phyloP scores from a whole-genome alignment of 192 early-diverging fungal genomes.

The Backusella sp. region DNA sequence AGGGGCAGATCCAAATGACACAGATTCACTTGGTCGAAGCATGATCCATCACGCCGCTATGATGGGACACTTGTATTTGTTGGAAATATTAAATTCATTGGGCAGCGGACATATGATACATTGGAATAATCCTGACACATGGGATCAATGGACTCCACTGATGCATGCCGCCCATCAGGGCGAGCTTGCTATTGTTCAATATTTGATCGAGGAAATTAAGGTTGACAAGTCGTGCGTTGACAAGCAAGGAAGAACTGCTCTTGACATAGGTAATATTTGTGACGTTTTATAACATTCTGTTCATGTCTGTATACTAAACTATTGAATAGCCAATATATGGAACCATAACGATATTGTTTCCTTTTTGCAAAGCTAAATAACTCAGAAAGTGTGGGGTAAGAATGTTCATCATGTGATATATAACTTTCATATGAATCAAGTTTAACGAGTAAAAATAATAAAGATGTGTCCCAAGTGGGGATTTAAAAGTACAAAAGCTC shows the following conservation, averaged over 20 bases:
- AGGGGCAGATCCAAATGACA: constrained; percentile 18
- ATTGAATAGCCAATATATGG: constrained; percentile 20
- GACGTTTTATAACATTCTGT: neutral
- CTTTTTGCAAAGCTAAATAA: constrained; percentile 3
- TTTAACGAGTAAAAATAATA: neutral
- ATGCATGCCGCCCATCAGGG: constrained; percentile 41
- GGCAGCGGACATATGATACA: neutral
- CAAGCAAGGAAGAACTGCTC: constrained; percentile 31
- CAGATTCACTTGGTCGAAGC: constrained; percentile 36
- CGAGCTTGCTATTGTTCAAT: constrained; percentile 18
- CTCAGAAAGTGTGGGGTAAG: constrained; percentile 10
- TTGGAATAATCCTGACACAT: constrained; percentile 32
- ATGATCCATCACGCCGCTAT: constrained; percentile 42
- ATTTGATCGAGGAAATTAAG: constrained; percentile 16
- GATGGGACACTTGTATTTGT: constrained; percentile 25
- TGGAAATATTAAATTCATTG: constrained; percentile 17
- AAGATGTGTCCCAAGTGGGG: neutral
- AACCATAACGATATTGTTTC: neutral
- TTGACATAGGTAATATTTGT: constrained; percentile 32
- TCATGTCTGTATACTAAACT: neutral
- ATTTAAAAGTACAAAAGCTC: neutral
- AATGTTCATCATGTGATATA: constrained; percentile 6
- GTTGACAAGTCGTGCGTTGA: constrained; percentile 22
- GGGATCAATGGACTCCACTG: constrained; percentile 45
- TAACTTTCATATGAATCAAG: constrained; percentile 11